Evolutionary conservation across 164 flowering plant genomes (phyloP).

Genomic region (Litsea cubeba): DNA sequence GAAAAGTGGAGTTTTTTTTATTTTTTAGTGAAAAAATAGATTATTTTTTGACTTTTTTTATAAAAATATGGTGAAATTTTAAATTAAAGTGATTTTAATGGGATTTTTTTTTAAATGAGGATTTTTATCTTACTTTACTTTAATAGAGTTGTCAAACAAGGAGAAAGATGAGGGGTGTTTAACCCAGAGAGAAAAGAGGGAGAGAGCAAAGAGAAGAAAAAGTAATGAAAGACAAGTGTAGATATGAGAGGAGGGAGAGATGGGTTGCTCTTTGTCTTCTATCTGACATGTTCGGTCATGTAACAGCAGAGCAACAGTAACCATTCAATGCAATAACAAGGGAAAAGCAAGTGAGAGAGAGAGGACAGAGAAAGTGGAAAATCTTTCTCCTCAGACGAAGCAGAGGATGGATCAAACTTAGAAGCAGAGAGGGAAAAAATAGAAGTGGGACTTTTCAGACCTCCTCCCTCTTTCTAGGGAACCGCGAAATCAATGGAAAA

Average conservation of each 20-base stretch:
- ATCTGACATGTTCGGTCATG: not conserved
- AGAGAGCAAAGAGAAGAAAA: not conserved
- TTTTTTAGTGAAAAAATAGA: too few relatives aligned
- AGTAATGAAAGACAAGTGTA: not conserved
- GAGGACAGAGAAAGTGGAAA: not conserved
- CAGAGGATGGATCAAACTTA: not conserved
- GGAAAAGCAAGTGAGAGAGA: not conserved
- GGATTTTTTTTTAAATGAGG: too few relatives aligned
- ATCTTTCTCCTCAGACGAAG: not conserved
- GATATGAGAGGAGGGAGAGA: not conserved
- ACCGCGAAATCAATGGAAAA: too few relatives aligned
- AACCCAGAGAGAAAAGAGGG: not conserved
- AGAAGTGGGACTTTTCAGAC: not conserved
- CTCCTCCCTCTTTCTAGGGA: not conserved
- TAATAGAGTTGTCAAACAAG: too few relatives aligned
- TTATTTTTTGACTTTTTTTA: too few relatives aligned
- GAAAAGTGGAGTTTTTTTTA: too few relatives aligned
- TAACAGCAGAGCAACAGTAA: slow-evolving; percentile 3
- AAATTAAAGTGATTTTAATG: too few relatives aligned
- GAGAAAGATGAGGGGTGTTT: not conserved
- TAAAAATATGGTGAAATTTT: too few relatives aligned
- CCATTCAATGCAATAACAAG: slow-evolving; percentile 4
- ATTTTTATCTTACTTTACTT: too few relatives aligned
- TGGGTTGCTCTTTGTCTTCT: not conserved
- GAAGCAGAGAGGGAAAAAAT: not conserved